Evolutionary conservation across 352 stramenopile species (phyloP).

Genomic region (Phytophthora sansomeana): DNA sequence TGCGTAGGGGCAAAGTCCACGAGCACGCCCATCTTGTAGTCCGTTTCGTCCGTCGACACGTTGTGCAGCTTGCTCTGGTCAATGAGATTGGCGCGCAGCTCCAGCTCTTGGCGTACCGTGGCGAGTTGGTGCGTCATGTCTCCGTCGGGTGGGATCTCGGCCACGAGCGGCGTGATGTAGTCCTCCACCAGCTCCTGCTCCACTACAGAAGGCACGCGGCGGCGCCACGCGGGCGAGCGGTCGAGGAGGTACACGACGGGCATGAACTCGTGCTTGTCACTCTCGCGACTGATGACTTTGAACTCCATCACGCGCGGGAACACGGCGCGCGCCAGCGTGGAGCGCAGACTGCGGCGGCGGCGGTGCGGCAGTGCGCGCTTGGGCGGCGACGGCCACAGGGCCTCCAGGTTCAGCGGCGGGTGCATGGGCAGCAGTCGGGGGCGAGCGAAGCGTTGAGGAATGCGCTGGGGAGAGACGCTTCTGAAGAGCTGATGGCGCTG

Average conservation of each 20-base stretch:
- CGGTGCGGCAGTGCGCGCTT: conserved; percentile 18
- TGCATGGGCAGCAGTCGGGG: conserved; percentile 14
- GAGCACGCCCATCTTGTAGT: conserved; percentile 72
- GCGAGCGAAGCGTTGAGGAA: conserved; percentile 1
- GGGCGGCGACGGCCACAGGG: conserved; percentile 33
- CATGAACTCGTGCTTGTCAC: conserved; percentile 83
- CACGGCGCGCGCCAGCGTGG: conserved; percentile 50
- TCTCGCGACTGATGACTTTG: conserved; percentile 77
- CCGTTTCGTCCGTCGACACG: conserved; percentile 51
- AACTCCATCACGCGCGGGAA: conserved; percentile 80
- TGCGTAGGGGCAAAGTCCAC: conserved; percentile 56
- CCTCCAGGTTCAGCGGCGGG: conserved; percentile 30
- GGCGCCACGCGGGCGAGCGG: conserved; percentile 57
- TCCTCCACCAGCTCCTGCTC: conserved; percentile 64
- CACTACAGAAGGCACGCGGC: conserved; percentile 55
- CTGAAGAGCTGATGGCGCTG: neutral
- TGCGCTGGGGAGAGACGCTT: neutral
- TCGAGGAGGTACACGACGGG: conserved; percentile 78
- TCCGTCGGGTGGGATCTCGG: conserved; percentile 19
- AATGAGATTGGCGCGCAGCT: conserved; percentile 56
- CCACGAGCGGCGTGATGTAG: conserved; percentile 65
- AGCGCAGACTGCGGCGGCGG: conserved; percentile 31
- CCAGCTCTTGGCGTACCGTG: conserved; percentile 42
- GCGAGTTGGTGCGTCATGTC: conserved; percentile 38
- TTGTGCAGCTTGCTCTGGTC: conserved; percentile 35